A percentile compares a stretch with the other conserved stretches of the same genome.
Conservation (phyloP, 208 protist genomes). For the Crithidia expoeki region DNA sequence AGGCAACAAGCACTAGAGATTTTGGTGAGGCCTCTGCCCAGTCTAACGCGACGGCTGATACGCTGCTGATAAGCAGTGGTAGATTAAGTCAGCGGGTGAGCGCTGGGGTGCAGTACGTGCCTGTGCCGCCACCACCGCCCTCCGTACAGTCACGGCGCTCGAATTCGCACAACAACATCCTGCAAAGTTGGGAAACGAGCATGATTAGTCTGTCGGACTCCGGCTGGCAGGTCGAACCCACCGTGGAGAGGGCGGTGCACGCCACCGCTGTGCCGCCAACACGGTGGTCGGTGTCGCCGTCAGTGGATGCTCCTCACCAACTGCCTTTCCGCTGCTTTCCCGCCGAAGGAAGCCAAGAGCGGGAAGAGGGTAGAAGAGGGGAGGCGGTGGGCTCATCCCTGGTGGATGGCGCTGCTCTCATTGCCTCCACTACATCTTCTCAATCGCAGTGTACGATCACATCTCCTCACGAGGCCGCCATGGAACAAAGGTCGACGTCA, state of each 20-base stretch:
- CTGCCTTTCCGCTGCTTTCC: not conserved
- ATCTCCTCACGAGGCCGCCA: not conserved
- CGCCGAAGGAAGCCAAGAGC: too few relatives aligned
- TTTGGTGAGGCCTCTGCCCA: not conserved
- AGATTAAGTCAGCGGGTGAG: not conserved
- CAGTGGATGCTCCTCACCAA: not conserved
- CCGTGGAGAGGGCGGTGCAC: not conserved
- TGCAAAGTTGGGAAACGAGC: conserved; percentile 14
- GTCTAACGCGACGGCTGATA: not conserved
- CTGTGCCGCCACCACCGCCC: conserved; percentile 2
- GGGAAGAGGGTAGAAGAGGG: not conserved
- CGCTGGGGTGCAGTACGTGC: conserved; percentile 17
- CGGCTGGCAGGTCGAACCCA: not conserved
- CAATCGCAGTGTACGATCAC: not conserved
- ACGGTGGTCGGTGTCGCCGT: not conserved
- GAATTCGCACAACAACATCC: conserved; percentile 10
- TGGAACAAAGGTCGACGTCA: not conserved
- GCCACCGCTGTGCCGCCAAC: not conserved
- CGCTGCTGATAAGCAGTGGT: not conserved
- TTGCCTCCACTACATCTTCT: not conserved
- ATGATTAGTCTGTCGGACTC: conserved; percentile 5
- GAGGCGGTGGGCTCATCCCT: not conserved
- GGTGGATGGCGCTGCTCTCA: not conserved
- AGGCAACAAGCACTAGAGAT: not conserved
- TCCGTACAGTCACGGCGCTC: conserved; percentile 4